Base-by-base conservation (phyloP, 805 yeast species). In the Priceomyces haplophilus region DNA sequence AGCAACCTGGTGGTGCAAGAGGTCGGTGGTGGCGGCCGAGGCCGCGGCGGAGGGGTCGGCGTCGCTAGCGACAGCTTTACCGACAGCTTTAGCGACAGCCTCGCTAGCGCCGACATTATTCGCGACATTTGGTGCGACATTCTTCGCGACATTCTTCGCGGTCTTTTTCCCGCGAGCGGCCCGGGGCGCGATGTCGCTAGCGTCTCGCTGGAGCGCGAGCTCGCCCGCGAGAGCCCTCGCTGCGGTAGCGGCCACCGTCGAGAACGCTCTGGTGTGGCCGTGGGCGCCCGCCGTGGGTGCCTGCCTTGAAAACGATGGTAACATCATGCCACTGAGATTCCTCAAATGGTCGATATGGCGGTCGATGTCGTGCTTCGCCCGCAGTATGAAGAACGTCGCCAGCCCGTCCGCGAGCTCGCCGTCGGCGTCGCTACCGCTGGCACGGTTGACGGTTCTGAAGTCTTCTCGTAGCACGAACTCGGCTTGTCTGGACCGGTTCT, bases 281-380 rank as follows among this genome's bases (percentile, higher is more conserved):
- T 19, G n/a, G n/a, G n/a, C n/a, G n/a, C n/a, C n/a, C n/a, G n/a
- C n/a, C n/a, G n/a, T n/a, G n/a, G n/a, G n/a, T n/a, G n/a, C n/a
- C n/a, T 31, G 51, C 27, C 57, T 32, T 18, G 51, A 46, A 18
- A 52, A 44, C 1, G 63, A 44, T 2, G 65, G 56, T 16, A 54
- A 49, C 23, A 55, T 46, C 12, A 47, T 46, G n/a, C 48, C 38
- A n/a, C 62, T 44, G 4, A 56, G 50, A 12, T 47, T 27, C 43
- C 58, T 59, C 38, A 65, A 47, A 31, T 53, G 46, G 17, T 41
- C 43, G n/a, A 66, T 54, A 41, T 59, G 58, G 41, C 55, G 56
- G 36, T 49, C 49, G 25, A 63, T 59, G 12, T 58, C 65, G 33
- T 55, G 59, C 37, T 65, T 65, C 20, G 61, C 58, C 21, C 50